A percentile compares a stretch with the other conserved stretches of the same genome.
These are phyloP conservation scores for Dactylonectria estremocensis DNA, from an alignment of 2,329 filamentous ascomycete genomes.

Conservation along the genomic window DNA sequence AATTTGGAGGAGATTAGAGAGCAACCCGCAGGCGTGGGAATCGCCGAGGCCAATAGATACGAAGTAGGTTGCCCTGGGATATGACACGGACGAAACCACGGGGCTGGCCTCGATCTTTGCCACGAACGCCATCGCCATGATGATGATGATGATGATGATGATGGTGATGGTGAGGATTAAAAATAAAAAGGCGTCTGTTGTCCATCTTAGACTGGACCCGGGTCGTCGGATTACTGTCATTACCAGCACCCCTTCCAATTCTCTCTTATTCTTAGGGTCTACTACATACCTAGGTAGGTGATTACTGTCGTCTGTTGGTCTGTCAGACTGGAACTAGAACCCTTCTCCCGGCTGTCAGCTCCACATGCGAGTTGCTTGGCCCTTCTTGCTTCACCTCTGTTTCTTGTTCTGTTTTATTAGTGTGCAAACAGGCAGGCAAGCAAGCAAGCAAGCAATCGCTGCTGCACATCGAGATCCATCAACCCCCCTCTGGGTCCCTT, in stretches of 20 bases:
- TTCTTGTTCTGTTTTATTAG: slow-evolving; percentile 5
- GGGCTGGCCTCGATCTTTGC: background rate
- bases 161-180: too few species aligned
- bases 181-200: slow-evolving; percentile 22
- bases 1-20: slow-evolving; percentile 42
- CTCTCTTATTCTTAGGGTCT: background rate
- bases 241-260: background rate
- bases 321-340: too few species aligned
- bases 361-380: slow-evolving; percentile 17
- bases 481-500: background rate
- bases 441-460: too few species aligned
- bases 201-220: background rate
- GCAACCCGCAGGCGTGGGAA: slow-evolving; percentile 28
- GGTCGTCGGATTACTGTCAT: background rate
- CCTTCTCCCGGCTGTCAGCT: slow-evolving; percentile 7
- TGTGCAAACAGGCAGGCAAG: background rate
- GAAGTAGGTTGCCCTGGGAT: slow-evolving; percentile 45
- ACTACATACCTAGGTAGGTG: background rate
- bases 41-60: slow-evolving; percentile 18
- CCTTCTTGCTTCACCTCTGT: slow-evolving; percentile 16
- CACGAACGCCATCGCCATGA: slow-evolving; percentile 16
- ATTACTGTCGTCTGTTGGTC: background rate
- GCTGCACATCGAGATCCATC: background rate
- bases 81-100: slow-evolving; percentile 7
- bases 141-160: background rate